Percentiles rank a stretch among this genome's conserved stretches.
Conservation (phyloP, 1,284 basidiomycete genomes). For the Trametes polyzona region DNA sequence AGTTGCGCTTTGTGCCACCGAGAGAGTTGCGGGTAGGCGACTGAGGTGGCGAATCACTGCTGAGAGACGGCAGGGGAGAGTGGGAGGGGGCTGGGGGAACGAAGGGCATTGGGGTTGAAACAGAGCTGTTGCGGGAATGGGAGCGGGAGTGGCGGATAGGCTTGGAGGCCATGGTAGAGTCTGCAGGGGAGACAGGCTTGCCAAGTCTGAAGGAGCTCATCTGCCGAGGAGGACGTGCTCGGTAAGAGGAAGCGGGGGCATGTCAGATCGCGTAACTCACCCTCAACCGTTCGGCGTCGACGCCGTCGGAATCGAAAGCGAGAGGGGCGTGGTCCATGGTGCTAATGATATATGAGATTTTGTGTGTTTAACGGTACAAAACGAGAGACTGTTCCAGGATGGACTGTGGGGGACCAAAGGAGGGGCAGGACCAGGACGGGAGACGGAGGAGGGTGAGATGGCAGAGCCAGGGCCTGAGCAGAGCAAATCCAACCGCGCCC, state of each 20-base stretch:
- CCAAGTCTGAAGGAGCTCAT: constrained; percentile 61
- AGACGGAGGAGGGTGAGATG: constrained; percentile 34
- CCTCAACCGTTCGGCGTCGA: constrained; percentile 41
- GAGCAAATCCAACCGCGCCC: constrained; percentile 12
- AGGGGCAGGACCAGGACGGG: constrained; percentile 39
- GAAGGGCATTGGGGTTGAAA: constrained; percentile 39
- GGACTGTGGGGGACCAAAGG: constrained; percentile 40
- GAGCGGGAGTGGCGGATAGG: constrained; percentile 62
- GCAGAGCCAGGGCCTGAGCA: constrained; percentile 29
- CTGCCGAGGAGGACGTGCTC: constrained; percentile 38
- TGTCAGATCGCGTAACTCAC: constrained; percentile 25
- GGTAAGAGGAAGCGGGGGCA: constrained; percentile 4
- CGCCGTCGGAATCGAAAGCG: constrained; percentile 35
- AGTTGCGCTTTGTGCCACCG: constrained; percentile 61
- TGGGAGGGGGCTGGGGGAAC: constrained; percentile 32
- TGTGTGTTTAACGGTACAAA: constrained; percentile 31
- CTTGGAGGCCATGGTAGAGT: constrained; percentile 33
- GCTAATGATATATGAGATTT: constrained; percentile 14
- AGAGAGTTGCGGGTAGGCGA: constrained; percentile 36
- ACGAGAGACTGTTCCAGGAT: constrained; percentile 43
- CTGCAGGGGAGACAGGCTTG: constrained; percentile 34
- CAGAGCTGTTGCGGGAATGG: constrained; percentile 68
- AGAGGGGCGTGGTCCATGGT: constrained; percentile 40
- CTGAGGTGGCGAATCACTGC: constrained; percentile 40
- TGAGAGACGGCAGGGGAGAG: constrained; percentile 41